Percentiles rank a stretch among this genome's conserved stretches.
phyloP scores from a whole-genome alignment of 805 yeast species.

The Starmerella tilneyi region DNA sequence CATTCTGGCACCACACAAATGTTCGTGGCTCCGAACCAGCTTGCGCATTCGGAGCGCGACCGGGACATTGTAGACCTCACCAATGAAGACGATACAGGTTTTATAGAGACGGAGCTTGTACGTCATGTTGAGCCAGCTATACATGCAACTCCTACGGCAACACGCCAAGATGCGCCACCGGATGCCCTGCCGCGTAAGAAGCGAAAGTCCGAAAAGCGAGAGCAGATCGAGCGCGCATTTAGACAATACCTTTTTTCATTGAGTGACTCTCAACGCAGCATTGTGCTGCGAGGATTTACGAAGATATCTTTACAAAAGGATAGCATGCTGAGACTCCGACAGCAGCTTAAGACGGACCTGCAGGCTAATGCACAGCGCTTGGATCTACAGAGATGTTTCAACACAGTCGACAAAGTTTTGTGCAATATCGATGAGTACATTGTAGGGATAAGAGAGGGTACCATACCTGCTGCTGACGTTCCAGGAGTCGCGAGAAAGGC shows the following conservation, averaged over 20 bases:
- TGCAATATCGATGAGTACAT: background rate
- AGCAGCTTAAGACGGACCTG: background rate
- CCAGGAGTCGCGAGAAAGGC: background rate
- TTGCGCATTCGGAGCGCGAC: background rate
- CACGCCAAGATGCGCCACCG: background rate
- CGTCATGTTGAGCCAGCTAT: background rate
- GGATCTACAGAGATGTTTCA: background rate
- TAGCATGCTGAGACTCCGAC: conserved; percentile 6
- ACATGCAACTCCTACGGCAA: background rate
- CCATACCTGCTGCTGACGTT: background rate
- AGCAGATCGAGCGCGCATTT: conserved; percentile 7
- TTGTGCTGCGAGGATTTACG: conserved; percentile 1
- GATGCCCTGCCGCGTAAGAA: conserved; percentile 7
- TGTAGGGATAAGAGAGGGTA: conserved; percentile 4
- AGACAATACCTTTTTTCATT: conserved; percentile 3
- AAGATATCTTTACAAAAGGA: conserved; percentile 7
- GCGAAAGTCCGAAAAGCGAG: conserved; percentile 7
- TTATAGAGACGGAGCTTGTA: background rate
- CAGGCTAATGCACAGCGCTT: background rate
- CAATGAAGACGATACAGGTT: background rate
- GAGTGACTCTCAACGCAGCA: background rate
- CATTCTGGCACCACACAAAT: background rate
- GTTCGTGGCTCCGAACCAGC: conserved; percentile 3
- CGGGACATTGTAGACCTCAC: conserved; percentile 4
- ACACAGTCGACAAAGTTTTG: background rate